These are phyloP conservation scores for Seminavis robusta DNA, from an alignment of 108 stramenopile genomes.

Conservation along the genomic window DNA sequence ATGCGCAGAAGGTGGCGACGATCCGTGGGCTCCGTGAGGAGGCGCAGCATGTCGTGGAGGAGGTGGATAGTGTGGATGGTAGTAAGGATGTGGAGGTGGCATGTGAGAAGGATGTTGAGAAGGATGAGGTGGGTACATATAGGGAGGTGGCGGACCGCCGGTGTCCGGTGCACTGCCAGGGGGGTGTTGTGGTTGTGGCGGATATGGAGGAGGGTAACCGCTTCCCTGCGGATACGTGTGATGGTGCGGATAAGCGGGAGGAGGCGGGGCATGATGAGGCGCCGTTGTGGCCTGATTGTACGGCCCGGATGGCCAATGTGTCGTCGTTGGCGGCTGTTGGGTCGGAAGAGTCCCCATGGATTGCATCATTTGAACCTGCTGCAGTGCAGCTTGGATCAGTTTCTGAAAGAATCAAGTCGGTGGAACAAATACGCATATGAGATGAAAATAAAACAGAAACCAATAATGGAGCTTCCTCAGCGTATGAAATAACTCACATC, in stretches of 20 bases:
- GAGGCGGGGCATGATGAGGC: conserved; percentile 27
- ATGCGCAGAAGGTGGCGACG: neutral
- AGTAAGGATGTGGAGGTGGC: conserved; percentile 54
- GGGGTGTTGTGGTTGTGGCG: conserved; percentile 20
- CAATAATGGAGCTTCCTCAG: neutral
- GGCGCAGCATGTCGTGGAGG: conserved; percentile 20
- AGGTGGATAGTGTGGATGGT: conserved; percentile 36
- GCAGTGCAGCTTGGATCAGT: conserved; percentile 65
- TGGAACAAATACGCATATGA: neutral
- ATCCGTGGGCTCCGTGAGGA: conserved; percentile 12
- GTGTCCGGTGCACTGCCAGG: conserved; percentile 9
- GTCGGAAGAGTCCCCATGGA: conserved; percentile 44
- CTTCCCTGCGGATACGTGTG: conserved; percentile 21
- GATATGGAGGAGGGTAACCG: conserved; percentile 25
- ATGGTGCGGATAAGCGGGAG: conserved; percentile 17
- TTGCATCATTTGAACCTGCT: conserved; percentile 73
- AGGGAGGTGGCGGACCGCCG: conserved; percentile 10
- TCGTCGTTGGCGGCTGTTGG: conserved; percentile 30
- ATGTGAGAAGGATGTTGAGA: conserved; percentile 26
- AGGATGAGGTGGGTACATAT: conserved; percentile 40
- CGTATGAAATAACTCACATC: conserved; percentile 41
- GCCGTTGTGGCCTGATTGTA: conserved; percentile 43
- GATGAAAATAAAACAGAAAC: neutral
- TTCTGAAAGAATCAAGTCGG: conserved; percentile 33
- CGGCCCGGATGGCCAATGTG: conserved; percentile 34